Evolutionary conservation across 129 eudicot species (phyloP), one percentile per base, ranked within the genome.

Genomic region (Arctium minus): DNA sequence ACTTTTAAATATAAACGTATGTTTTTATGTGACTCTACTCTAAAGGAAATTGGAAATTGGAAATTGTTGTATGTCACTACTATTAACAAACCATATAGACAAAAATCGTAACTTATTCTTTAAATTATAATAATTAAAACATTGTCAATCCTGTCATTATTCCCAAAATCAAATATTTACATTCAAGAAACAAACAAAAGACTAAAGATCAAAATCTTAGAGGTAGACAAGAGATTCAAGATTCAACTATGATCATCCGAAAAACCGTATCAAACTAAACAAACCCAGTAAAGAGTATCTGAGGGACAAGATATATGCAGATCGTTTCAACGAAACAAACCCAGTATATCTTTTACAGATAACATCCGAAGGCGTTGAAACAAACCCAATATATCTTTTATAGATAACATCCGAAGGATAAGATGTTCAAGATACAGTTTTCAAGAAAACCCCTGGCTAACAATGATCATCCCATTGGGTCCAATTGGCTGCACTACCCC

Each of bases 401-500:
- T 0, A 17, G 67, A 17, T 17, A 3, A 17, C 29, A 60, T 60
- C 7, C 18, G 2, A 60, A n/a, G 9, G 68, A 60, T 60, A n/a
- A 60, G 68, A 60, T 17, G 3, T 53, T n/a, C 17, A 29, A 0
- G 50, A 33, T 11, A 44, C 50, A 8, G 1, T 44, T 44, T 44
- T 13, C 50, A 44, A 17, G 65, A 56, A 17, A 2, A 1, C 1
- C 22, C 22, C 8, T 3, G 6, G 6, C 68, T 60, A 80, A 77
- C 38, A 81, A 27, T 88, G 92, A 31, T 81, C 30, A 9, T 79
- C 88, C 97, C 97, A 95, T 31, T 95, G 90, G 12, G 86, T 86
- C 99, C 99, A 96, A 84, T 96, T 91, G 62, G 93, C 60, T 60
- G 84, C 91, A 36, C 99, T 96, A 0, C 99, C 99, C 6, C 89